Conservation (phyloP, 257 asterid species). For the Eucommia ulmoides region DNA sequence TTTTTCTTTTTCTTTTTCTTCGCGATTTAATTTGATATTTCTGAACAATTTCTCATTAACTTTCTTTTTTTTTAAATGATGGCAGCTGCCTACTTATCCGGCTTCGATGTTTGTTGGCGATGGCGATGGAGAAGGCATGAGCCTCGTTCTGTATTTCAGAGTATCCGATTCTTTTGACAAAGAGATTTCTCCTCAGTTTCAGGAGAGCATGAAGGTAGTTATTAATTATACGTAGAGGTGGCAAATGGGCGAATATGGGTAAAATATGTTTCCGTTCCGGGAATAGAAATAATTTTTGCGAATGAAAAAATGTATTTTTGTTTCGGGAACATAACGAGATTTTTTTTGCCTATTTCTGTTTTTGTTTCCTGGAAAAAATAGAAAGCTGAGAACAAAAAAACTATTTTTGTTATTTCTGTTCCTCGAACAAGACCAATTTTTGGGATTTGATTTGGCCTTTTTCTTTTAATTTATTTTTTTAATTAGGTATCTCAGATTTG, state of each 20-base stretch:
- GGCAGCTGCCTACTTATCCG: constrained; percentile 77
- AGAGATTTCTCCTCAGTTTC: constrained; percentile 34
- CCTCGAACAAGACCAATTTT: too few relatives aligned
- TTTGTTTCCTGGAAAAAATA: neutral
- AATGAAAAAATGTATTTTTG: neutral
- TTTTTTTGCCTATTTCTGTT: neutral
- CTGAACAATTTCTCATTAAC: too few relatives aligned
- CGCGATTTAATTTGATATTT: too few relatives aligned
- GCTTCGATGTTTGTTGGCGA: constrained; percentile 73
- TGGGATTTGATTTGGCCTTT: too few relatives aligned
- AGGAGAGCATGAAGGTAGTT: constrained; percentile 56
- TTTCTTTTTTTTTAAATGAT: too few relatives aligned
- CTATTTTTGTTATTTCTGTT: too few relatives aligned
- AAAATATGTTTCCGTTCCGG: too few relatives aligned
- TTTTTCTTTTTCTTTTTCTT: neutral
- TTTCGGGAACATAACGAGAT: neutral
- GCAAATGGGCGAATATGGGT: too few relatives aligned
- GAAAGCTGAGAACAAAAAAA: too few relatives aligned
- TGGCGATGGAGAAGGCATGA: constrained; percentile 75
- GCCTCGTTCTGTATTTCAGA: constrained; percentile 73
- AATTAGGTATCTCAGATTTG: too few relatives aligned
- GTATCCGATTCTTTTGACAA: constrained; percentile 43
- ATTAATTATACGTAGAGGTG: too few relatives aligned
- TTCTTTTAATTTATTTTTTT: too few relatives aligned
- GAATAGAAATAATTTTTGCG: neutral